Conservation (phyloP, 2,329 filamentous ascomycete species). For the Tolypocladium ovalisporum region DNA sequence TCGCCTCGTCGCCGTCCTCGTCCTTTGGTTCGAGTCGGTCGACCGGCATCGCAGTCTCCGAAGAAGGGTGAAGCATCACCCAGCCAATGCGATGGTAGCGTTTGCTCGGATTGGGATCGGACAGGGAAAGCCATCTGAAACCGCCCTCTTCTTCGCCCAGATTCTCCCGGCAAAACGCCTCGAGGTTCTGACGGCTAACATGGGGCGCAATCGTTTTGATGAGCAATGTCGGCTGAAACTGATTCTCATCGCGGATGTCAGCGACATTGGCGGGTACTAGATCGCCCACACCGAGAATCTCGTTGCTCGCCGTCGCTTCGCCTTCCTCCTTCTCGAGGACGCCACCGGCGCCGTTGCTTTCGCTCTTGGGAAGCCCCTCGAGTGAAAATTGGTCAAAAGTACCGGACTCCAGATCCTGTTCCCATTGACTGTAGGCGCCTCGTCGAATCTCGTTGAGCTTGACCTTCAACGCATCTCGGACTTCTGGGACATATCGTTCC, state of each 20-base stretch:
- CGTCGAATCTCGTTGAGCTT: constrained; percentile 74
- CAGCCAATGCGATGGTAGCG: constrained; percentile 96
- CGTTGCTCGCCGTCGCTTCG: constrained; percentile 81
- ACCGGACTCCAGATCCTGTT: constrained; percentile 73
- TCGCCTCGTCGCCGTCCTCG: constrained; percentile 48
- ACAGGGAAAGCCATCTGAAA: constrained; percentile 91
- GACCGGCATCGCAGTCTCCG: constrained; percentile 52
- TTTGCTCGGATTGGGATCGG: constrained; percentile 93
- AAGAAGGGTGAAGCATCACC: constrained; percentile 84
- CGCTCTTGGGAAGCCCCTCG: constrained; percentile 87
- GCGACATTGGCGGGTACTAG: constrained; percentile 73
- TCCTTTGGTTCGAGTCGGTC: constrained; percentile 68
- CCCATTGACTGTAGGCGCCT: constrained; percentile 75
- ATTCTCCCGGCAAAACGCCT: constrained; percentile 89
- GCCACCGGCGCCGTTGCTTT: constrained; percentile 77
- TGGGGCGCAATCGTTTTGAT: constrained; percentile 98
- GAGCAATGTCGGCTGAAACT: constrained; percentile 81
- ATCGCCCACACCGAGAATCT: constrained; percentile 87
- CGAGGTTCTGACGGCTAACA: constrained; percentile 85
- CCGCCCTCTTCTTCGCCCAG: constrained; percentile 84
- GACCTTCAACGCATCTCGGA: constrained; percentile 61
- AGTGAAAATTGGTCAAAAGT: constrained; percentile 90
- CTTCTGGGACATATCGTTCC: constrained; percentile 81
- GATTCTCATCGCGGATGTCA: constrained; percentile 79
- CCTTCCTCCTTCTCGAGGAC: constrained; percentile 91